A percentile compares a stretch with the other conserved stretches of the same genome.
phyloP scores from a whole-genome alignment of 805 yeast genomes.

The Starmerella riodocensis region DNA sequence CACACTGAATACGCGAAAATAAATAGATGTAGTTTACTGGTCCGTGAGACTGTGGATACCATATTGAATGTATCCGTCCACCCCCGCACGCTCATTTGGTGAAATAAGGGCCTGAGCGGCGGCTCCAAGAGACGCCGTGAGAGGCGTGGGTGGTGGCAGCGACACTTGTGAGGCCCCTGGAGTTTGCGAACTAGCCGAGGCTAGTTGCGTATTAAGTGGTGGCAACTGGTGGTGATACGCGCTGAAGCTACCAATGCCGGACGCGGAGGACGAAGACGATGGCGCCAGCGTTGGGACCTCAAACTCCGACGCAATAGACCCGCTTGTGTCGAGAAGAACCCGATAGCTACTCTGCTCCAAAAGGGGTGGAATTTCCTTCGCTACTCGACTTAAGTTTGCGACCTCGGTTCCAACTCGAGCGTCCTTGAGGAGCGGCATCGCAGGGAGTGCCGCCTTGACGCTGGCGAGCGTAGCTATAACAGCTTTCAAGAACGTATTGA shows the following conservation, averaged over 20 bases:
- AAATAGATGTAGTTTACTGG: neutral
- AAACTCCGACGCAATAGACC: neutral
- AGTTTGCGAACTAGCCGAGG: too few species aligned
- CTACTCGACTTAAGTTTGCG: constrained; percentile 70
- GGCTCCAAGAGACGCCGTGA: constrained; percentile 30
- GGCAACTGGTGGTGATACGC: too few species aligned
- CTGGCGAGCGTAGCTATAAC: constrained; percentile 72
- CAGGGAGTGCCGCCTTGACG: constrained; percentile 70
- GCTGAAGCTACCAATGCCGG: too few species aligned
- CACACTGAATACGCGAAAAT: too few species aligned
- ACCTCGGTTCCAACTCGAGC: constrained; percentile 50
- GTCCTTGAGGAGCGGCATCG: constrained; percentile 65
- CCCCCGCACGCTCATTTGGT: constrained; percentile 13
- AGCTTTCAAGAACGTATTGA: constrained; percentile 66
- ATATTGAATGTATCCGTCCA: constrained; percentile 12
- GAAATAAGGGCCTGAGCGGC: constrained; percentile 30
- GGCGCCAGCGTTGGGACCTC: too few species aligned
- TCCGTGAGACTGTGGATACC: constrained; percentile 1
- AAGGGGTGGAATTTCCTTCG: constrained; percentile 83
- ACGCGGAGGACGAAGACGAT: too few species aligned
- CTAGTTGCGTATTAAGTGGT: too few species aligned
- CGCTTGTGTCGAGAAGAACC: constrained; percentile 15
- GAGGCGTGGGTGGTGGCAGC: constrained; percentile 29
- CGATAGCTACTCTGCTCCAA: constrained; percentile 52
- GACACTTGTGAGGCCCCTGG: constrained; percentile 2